A percentile compares a stretch with the other conserved stretches of the same genome.
Conservation (phyloP, 2,329 filamentous ascomycete genomes). For the Leptosphaerulina australis region DNA sequence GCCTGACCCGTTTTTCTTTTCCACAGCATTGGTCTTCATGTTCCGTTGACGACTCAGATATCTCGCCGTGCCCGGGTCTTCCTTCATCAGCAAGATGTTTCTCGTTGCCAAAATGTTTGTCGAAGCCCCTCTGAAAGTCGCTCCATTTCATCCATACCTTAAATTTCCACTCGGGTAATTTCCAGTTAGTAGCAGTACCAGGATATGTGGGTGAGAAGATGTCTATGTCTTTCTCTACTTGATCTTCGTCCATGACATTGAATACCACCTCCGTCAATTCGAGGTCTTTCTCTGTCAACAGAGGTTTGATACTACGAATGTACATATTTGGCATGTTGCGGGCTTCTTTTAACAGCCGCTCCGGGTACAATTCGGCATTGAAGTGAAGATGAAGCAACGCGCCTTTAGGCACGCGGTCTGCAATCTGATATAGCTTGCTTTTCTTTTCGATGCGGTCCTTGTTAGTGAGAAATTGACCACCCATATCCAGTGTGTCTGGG, state of each 20-base stretch:
- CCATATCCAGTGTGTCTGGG: constrained; percentile 52
- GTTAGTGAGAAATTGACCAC: constrained; percentile 55
- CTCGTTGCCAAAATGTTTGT: constrained; percentile 13
- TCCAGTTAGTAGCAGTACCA: constrained; percentile 35
- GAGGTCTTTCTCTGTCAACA: constrained; percentile 54
- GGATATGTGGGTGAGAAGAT: constrained; percentile 61
- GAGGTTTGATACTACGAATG: constrained; percentile 65
- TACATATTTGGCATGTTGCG: constrained; percentile 65
- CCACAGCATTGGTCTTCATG: constrained; percentile 1
- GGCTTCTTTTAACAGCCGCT: constrained; percentile 64
- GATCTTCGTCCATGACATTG: constrained; percentile 53
- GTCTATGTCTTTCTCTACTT: constrained; percentile 35
- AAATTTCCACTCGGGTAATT: constrained; percentile 13
- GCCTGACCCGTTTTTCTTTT: background rate
- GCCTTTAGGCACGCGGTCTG: constrained; percentile 70
- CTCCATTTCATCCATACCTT: constrained; percentile 54
- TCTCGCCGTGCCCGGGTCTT: too few species aligned
- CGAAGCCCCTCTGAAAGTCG: constrained; percentile 51
- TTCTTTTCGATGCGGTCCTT: constrained; percentile 52
- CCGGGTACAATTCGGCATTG: constrained; percentile 72
- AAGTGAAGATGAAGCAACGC: constrained; percentile 77
- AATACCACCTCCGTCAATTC: constrained; percentile 67
- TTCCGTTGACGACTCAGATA: background rate
- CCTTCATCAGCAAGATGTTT: background rate
- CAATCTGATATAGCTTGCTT: constrained; percentile 64